Percentiles rank a stretch among this genome's conserved stretches.
These are phyloP conservation scores for Albizia julibrissin DNA, from an alignment of 306 rosid species.

Conservation along the genomic window DNA sequence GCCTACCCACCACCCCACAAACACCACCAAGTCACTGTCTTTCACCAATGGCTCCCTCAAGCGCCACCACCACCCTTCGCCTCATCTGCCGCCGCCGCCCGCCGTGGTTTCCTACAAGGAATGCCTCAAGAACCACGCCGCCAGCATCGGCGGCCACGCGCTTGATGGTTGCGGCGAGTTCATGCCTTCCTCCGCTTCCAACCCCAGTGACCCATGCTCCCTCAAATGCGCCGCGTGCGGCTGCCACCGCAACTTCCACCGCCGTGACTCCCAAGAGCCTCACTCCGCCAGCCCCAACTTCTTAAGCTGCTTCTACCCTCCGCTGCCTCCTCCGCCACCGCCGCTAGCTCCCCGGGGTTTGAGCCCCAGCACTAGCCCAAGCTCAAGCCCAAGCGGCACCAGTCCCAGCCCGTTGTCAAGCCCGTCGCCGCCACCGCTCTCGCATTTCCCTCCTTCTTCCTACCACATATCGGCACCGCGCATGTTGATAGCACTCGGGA, in stretches of 20 bases:
- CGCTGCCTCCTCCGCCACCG: conserved; percentile 29
- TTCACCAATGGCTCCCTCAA: conserved; percentile 59
- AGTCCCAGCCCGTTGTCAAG: conserved; percentile 61
- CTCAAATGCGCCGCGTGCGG: conserved; percentile 92
- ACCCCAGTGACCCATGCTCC: conserved; percentile 62
- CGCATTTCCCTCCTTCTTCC: conserved; percentile 70
- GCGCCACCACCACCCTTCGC: conserved; percentile 38
- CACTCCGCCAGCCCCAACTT: conserved; percentile 24
- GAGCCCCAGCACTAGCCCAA: conserved; percentile 55
- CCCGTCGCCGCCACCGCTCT: conserved; percentile 77
- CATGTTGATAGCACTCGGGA: conserved; percentile 62
- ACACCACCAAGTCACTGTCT: conserved; percentile 39
- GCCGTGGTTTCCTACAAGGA: conserved; percentile 57
- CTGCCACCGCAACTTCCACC: conserved; percentile 97
- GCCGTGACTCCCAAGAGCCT: conserved; percentile 58
- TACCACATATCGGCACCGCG: conserved; percentile 62
- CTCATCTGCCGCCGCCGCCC: conserved; percentile 19
- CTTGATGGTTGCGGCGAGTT: conserved; percentile 95
- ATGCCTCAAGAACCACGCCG: conserved; percentile 93
- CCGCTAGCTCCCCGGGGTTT: conserved; percentile 39
- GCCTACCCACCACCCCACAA: conserved; percentile 31
- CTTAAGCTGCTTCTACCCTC: conserved; percentile 35
- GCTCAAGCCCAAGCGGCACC: conserved; percentile 27
- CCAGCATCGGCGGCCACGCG: conserved; percentile 78
- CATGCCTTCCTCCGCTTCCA: conserved; percentile 56